Percentiles rank a stretch among this genome's conserved stretches.
phyloP scores from a whole-genome alignment of 192 early-diverging fungal genomes.

The Coemansia furcata region DNA sequence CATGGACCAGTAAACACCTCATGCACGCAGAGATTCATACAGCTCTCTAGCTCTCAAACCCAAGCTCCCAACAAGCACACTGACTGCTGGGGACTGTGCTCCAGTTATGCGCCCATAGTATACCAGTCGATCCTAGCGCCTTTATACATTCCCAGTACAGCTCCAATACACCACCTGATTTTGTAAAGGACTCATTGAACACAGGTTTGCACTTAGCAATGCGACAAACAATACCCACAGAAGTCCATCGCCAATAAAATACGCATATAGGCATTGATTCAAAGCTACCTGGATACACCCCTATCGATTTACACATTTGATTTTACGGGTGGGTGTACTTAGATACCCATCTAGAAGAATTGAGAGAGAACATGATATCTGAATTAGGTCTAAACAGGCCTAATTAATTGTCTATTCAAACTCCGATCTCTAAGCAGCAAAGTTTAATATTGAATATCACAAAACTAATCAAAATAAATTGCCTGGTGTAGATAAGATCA shows the following conservation, averaged over 20 bases:
- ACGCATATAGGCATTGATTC: too few species aligned
- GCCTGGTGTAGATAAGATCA: too few species aligned
- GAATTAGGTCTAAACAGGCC: too few species aligned
- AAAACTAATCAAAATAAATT: too few species aligned
- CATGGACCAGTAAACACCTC: constrained; percentile 62
- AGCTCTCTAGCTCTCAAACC: neutral
- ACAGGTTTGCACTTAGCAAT: constrained; percentile 66
- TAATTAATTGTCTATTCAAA: too few species aligned
- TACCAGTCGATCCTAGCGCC: constrained; percentile 49
- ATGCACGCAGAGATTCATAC: neutral
- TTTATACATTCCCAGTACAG: constrained; percentile 61
- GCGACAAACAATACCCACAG: constrained; percentile 37
- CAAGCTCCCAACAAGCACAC: neutral
- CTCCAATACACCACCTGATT: constrained; percentile 51
- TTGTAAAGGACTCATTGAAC: constrained; percentile 66
- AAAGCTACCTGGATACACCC: too few species aligned
- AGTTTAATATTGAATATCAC: too few species aligned
- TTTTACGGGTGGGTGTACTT: too few species aligned
- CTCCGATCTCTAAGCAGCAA: too few species aligned
- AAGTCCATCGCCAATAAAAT: constrained; percentile 41
- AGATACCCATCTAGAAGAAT: too few species aligned
- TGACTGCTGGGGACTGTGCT: neutral
- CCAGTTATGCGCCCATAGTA: constrained; percentile 19
- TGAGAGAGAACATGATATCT: too few species aligned
- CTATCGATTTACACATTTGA: too few species aligned